Percentiles rank a stretch among this genome's conserved stretches.
phyloP scores from a whole-genome alignment of 495 filamentous ascomycete species.

The Penicillium maclennaniae region DNA sequence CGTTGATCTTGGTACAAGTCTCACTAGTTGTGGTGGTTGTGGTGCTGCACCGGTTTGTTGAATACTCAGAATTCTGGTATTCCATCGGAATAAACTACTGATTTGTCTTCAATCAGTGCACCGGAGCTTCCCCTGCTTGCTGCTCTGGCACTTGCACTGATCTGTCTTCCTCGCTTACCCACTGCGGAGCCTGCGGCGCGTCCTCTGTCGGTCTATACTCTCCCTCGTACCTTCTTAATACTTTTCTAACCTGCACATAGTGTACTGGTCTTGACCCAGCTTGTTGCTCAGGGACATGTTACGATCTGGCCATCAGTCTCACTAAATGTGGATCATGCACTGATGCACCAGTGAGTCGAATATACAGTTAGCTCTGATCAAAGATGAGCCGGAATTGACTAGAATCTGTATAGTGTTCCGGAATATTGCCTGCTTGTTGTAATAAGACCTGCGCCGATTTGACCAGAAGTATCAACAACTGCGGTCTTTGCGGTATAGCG shows the following conservation, averaged over 20 bases:
- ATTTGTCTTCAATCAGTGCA: slow-evolving; percentile 3
- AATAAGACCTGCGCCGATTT: slow-evolving; percentile 13
- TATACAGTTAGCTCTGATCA: neutral
- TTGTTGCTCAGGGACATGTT: slow-evolving; percentile 15
- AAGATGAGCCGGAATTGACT: too few relatives aligned
- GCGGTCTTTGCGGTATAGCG: slow-evolving; percentile 11
- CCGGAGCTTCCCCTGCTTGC: slow-evolving; percentile 12
- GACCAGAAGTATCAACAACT: slow-evolving; percentile 5
- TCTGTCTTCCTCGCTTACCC: slow-evolving; percentile 3
- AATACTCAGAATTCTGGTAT: too few relatives aligned
- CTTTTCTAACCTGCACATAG: neutral
- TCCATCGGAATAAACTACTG: neutral
- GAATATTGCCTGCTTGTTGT: slow-evolving; percentile 15
- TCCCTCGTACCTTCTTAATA: neutral
- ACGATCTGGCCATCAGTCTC: slow-evolving; percentile 1
- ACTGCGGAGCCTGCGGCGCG: slow-evolving; percentile 12
- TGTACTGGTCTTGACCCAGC: slow-evolving; percentile 3
- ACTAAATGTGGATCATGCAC: slow-evolving; percentile 14
- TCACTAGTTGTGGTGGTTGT: slow-evolving; percentile 14
- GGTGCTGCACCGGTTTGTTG: slow-evolving; percentile 7
- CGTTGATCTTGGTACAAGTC: slow-evolving; percentile 6
- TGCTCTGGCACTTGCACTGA: slow-evolving; percentile 14
- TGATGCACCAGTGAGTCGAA: neutral
- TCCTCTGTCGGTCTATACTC: slow-evolving; percentile 1
- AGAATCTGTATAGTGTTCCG: slow-evolving; percentile 5